Evolutionary conservation across 1,284 basidiomycete species (phyloP), one percentile per base, ranked within the genome.

Genomic region (Tilletia indica): DNA sequence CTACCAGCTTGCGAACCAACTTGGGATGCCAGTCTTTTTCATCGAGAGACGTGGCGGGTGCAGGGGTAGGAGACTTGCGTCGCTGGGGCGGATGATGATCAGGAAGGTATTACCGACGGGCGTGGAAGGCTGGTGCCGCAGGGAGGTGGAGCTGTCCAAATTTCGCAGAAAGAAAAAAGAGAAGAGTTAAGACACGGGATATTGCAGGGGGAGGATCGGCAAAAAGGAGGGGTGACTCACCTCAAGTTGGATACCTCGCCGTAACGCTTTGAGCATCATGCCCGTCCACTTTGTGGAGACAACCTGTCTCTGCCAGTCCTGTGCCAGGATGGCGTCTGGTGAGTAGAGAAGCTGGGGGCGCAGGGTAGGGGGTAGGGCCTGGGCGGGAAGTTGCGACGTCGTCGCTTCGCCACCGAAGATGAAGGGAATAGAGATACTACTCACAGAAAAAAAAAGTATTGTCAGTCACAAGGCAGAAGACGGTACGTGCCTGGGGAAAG

Each of bases 321-420:
- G 74, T 19, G 76, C 79, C 14, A 81, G 64, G 2, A 72, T 68
- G 8, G 71, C 63, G 51, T 71, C 68, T 12, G 70, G 72, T 45
- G 72, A 68, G 47, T 72, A 36, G 31, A 80, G 73, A 31, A 79
- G 74, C 45, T 73, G 69, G 8, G 77, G 76, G 51, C 74, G 78
- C 63, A 79, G 72, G n/a, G 72, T 71, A 1, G 76, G 75, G 0
- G 76, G 78, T 42, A 74, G 47, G 0, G 77, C 75, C 4, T 75
- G 74, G 16, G 77, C 78, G 31, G 78, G 75, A 4, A 78, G 77
- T 25, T 73, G 78, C 67, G 78, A 69, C 14, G 71, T 58, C 6
- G 78, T 77, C 2, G 75, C 74, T 58, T 81, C 80, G 42, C 80
- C 80, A n/a, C 76, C 61, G 47, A 81, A 81, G 73, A 81, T 72